phyloP scores from a whole-genome alignment of 305 asterid species.

The Fraxinus velutina region DNA sequence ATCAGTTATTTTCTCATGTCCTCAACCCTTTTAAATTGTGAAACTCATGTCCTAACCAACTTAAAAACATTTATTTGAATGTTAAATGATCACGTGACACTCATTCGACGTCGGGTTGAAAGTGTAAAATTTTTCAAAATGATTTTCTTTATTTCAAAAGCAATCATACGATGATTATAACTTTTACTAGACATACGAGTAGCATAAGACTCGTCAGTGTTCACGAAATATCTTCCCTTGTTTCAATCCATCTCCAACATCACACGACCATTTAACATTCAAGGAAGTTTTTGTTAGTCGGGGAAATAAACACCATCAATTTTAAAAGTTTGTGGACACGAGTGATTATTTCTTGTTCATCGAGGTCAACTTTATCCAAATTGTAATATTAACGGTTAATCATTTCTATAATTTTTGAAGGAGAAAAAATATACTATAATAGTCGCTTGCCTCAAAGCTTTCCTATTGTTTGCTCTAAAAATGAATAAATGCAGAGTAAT shows the following conservation, averaged over 20 bases:
- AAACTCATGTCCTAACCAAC: background rate
- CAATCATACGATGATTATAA: background rate
- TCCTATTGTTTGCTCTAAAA: background rate
- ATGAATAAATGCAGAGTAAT: background rate
- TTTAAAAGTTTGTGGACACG: background rate
- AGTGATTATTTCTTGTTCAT: background rate
- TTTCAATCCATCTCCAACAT: background rate
- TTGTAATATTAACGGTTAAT: background rate
- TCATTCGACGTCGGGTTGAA: background rate
- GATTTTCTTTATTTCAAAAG: background rate
- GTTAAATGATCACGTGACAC: background rate
- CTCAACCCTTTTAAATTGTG: background rate
- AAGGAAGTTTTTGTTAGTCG: background rate
- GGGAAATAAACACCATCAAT: background rate
- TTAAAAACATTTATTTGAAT: background rate
- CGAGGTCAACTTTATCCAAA: background rate
- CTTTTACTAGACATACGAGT: background rate
- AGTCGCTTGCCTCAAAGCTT: background rate
- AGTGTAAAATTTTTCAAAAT: background rate
- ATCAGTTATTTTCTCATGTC: background rate
- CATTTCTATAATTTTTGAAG: background rate
- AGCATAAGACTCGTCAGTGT: background rate
- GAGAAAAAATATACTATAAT: background rate
- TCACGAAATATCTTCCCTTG: background rate
- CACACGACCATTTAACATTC: background rate